Evolutionary conservation across 257 asterid species (phyloP).

Genomic region (Plantago major): DNA sequence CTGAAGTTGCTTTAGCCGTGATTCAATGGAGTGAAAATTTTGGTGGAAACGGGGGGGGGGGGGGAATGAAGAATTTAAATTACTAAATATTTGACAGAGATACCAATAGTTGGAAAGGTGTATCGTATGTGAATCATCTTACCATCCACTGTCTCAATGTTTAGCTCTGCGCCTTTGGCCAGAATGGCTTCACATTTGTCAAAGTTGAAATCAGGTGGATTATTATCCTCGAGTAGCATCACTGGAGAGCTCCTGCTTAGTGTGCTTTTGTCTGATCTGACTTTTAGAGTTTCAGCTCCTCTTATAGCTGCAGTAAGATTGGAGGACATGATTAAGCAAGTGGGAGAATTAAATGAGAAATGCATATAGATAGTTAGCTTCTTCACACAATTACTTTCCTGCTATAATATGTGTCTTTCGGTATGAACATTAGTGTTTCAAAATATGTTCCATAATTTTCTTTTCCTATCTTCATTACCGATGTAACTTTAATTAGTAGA

Average conservation of each 20-base stretch:
- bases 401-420: too few relatives aligned
- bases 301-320: conserved; percentile 56
- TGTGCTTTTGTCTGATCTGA: conserved; percentile 57
- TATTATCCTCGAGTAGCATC: conserved; percentile 56
- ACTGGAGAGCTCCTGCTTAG: conserved; percentile 61
- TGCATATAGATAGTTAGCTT: neutral
- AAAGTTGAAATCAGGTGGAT: conserved; percentile 48
- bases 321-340: neutral
- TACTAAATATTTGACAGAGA: neutral
- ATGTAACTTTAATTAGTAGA: too few relatives aligned
- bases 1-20: neutral
- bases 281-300: conserved; percentile 83
- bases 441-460: too few relatives aligned
- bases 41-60: neutral
- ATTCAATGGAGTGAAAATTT: neutral
- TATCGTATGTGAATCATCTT: conserved; percentile 16
- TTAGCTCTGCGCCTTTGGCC: conserved; percentile 64
- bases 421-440: too few relatives aligned
- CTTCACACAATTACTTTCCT: neutral
- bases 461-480: too few relatives aligned
- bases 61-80: neutral
- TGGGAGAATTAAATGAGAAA: neutral
- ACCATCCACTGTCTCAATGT: conserved; percentile 67
- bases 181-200: conserved; percentile 60
- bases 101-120: neutral